Evolutionary conservation across 2,329 filamentous ascomycete genomes (phyloP).

Genomic region (Neofusicoccum umdonicola): DNA sequence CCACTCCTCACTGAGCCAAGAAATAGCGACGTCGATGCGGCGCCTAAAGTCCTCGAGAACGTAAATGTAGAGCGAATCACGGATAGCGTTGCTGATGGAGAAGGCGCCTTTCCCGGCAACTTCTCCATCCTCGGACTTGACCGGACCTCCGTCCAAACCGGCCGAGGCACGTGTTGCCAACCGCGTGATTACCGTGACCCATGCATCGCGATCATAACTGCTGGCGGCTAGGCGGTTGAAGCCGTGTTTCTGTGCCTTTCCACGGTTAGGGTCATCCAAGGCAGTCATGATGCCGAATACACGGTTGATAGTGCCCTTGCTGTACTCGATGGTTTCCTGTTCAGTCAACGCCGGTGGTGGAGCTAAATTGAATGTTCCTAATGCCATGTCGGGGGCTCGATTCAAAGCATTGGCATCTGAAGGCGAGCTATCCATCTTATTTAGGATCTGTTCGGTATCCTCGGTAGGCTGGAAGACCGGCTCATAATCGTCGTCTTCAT

Average conservation of each 20-base stretch:
- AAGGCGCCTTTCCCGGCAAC: constrained; percentile 30
- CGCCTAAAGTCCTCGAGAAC: constrained; percentile 88
- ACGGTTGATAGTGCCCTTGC: constrained; percentile 70
- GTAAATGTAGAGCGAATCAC: constrained; percentile 78
- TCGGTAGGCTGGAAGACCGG: constrained; percentile 79
- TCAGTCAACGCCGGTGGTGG: constrained; percentile 71
- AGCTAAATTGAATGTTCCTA: constrained; percentile 76
- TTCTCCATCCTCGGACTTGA: constrained; percentile 54
- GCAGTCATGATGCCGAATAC: constrained; percentile 76
- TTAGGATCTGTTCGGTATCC: constrained; percentile 72
- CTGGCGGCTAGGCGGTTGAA: constrained; percentile 82
- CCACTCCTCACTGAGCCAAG: constrained; percentile 97
- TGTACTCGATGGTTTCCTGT: constrained; percentile 69
- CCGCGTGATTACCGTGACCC: constrained; percentile 83
- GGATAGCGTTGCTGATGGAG: constrained; percentile 66
- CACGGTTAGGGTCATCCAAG: constrained; percentile 62
- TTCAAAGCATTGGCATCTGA: constrained; percentile 48
- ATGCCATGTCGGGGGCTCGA: constrained; percentile 47
- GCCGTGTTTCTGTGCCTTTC: constrained; percentile 56
- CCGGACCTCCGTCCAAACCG: constrained; percentile 60
- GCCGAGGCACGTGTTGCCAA: constrained; percentile 76
- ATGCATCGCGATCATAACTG: constrained; percentile 81
- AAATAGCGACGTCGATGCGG: constrained; percentile 84
- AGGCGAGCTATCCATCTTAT: constrained; percentile 72
- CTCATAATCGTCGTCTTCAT: constrained; percentile 91